phyloP scores from a whole-genome alignment of 2,329 filamentous ascomycete genomes.

The Venturia oleaginea region DNA sequence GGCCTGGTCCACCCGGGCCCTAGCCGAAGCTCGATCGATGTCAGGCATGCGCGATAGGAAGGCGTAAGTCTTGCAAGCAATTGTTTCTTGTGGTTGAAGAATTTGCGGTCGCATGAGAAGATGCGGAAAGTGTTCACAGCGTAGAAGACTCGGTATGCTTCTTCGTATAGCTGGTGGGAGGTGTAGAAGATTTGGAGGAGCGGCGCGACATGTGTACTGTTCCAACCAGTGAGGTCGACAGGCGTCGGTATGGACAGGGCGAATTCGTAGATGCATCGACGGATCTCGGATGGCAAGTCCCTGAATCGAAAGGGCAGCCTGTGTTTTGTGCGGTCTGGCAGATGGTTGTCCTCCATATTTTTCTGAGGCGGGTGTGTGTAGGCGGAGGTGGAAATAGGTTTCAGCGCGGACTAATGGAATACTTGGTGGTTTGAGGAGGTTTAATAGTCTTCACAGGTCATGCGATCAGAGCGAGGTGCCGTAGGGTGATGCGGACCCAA shows the following conservation, averaged over 20 bases:
- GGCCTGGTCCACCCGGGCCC: constrained; percentile 66
- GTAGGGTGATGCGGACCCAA: background rate
- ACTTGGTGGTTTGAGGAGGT: background rate
- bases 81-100: constrained; percentile 62
- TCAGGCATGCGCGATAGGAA: constrained; percentile 51
- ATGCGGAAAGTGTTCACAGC: constrained; percentile 43
- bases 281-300: constrained; percentile 10
- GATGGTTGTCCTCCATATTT: background rate
- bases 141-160: constrained; percentile 44
- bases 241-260: constrained; percentile 17
- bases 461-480: constrained; percentile 1
- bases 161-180: constrained; percentile 38
- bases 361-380: background rate
- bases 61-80: constrained; percentile 57
- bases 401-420: background rate
- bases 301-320: constrained; percentile 16
- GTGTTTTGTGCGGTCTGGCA: background rate
- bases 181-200: constrained; percentile 31
- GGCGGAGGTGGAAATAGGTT: background rate
- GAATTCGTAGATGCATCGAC: constrained; percentile 10
- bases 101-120: constrained; percentile 45
- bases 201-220: constrained; percentile 21
- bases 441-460: background rate
- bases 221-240: constrained; percentile 13
- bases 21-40: constrained; percentile 58